Evolutionary conservation across 805 yeast genomes (phyloP), one percentile per base, ranked within the genome.

Genomic region (Yamadazyma paraphyllophila): DNA sequence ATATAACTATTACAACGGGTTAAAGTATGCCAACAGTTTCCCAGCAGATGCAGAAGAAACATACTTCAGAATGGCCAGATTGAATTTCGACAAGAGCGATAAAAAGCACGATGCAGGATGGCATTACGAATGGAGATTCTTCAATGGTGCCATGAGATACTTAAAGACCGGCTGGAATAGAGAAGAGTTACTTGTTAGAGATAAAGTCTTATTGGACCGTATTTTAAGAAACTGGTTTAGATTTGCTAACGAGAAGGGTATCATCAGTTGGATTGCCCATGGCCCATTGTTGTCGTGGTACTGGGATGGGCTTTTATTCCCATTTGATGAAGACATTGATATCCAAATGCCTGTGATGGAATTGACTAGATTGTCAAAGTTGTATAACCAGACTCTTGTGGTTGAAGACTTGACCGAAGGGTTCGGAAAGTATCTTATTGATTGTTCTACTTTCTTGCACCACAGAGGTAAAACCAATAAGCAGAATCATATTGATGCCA

Each of bases 41-140:
- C 42, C 48, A 14, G 46, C 59, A 2, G 44, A 43, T 24, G 31
- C 35, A 14, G 52, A 54, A 36, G 65, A 73, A 26, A 68, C 72
- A 35, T 68, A 73, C 44, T 75, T 74, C 57, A 58, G 60, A 38
- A 60, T 61, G 67, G 66, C 71, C 2, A 48, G 62, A 4, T 51
- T 67, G 29, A 47, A 59, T 17, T 49, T 53, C 17, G 66, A 67
- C 30, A 62, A 59, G 29, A 64, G 59, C 33, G 66, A 63, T 48
- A 47, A 63, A 13, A 60, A 61, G 14, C 73, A 71, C 46, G 73
- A 71, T 41, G 50, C 52, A 45, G 81, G 81, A 17, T 73, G 74
- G 59, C 86, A 82, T 57, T 77, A 79, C 51, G 87, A 82, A 56
- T 75, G 74, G 70, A 61, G 85, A 44, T 82, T 82, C 50, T 82